These are phyloP conservation scores for Pigoraptor vietnamica DNA, from an alignment of 78 protist genomes.

Conservation along the genomic window DNA sequence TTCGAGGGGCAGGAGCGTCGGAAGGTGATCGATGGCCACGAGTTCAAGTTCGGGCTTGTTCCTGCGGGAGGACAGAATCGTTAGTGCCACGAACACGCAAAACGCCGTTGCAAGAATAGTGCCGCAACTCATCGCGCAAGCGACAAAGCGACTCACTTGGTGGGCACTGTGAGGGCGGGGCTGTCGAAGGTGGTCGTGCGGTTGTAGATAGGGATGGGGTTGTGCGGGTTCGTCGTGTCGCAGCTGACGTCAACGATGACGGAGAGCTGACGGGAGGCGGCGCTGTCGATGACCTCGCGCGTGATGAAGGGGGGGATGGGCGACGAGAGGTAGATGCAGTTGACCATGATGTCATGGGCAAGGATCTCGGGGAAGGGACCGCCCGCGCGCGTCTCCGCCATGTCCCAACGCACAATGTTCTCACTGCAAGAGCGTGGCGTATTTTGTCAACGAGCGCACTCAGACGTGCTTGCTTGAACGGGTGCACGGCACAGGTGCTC, in stretches of 20 bases:
- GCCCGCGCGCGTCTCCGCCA: conserved; percentile 71
- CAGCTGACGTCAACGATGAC: conserved; percentile 61
- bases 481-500: neutral
- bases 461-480: neutral
- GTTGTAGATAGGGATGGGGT: conserved; percentile 62
- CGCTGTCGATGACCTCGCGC: conserved; percentile 13
- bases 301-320: conserved; percentile 65
- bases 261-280: conserved; percentile 6
- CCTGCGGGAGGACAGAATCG: neutral
- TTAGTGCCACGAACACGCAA: too few species aligned
- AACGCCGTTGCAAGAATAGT: too few species aligned
- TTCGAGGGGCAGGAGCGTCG: conserved; percentile 37
- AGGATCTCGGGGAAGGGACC: conserved; percentile 70
- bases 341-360: conserved; percentile 59
- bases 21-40: conserved; percentile 36
- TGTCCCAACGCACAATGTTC: conserved; percentile 59
- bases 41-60: neutral
- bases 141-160: neutral
- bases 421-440: neutral
- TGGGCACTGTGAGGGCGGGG: conserved; percentile 7
- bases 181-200: conserved; percentile 43
- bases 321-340: conserved; percentile 65
- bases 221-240: conserved; percentile 63
- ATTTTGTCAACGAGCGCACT: too few species aligned
- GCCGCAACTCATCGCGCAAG: too few species aligned